Evolutionary conservation across 78 protist species (phyloP), one percentile per base, ranked within the genome.

Genomic region (Protostelium mycophagum): DNA sequence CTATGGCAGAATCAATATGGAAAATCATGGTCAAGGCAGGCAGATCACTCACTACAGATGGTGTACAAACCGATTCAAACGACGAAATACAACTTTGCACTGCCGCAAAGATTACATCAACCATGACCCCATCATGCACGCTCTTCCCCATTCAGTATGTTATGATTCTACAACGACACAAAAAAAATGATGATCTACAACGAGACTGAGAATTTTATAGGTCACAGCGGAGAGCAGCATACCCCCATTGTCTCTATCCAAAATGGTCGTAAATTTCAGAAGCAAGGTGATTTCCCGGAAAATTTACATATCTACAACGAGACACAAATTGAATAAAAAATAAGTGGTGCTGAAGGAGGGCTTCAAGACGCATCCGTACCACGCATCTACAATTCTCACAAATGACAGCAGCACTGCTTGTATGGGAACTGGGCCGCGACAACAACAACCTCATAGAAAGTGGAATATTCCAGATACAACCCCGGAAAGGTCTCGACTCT

Each of bases 181-280:
- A 16, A 5, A 16, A 16, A 16, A 51, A 5, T 25, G 5, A 25
- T 16, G 73, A 51, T 51, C 31, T 25, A 51, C 31, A 51, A n/a
- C n/a, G n/a, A n/a, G n/a, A n/a, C n/a, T n/a, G n/a, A n/a, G n/a
- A n/a, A n/a, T n/a, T n/a, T n/a, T n/a, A 23, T 23, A 31, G 37
- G 85, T 83, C 36, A 5, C 63, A 29, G 96, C 92, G 0, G 88
- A 73, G 37, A 84, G 83, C 34, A 28, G 37, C 1, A 34, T 35
- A 83, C 90, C 96, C 31, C 86, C 88, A 10, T 87, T 95, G 16
- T 31, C 35, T 31, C 38, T 90, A 36, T 38, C 91, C n/a, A 1
- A 87, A 37, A 0, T 36, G 31, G 0, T 0, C 83, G n/a, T 95
- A 23, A 88, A 93, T 10, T 91, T 95, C 34, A 90, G 91, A 36